Evolutionary conservation across 2,329 filamentous ascomycete genomes (phyloP), one percentile per base, ranked within the genome.

Genomic region (Chrysoporthe deuterocubensis): DNA sequence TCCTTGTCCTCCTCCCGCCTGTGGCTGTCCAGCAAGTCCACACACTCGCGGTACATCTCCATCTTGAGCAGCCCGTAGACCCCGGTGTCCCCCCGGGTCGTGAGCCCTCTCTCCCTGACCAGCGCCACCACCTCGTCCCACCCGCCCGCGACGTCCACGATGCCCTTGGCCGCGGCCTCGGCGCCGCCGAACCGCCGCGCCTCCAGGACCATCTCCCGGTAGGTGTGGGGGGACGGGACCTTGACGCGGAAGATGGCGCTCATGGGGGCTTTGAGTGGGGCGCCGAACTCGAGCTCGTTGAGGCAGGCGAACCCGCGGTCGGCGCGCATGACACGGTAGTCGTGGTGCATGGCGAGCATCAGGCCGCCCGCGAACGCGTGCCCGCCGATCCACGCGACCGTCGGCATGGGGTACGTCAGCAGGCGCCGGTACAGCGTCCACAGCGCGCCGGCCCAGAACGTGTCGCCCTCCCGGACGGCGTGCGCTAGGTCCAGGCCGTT

Each of bases 321-420:
- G 0, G 90, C 86, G 75, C 91, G 91, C 81, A 92, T 91, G 72
- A 96, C 84, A 40, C 93, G 87, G 81, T 96, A 96, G 80, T 95
- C 92, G 79, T 94, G 92, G 79, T 91, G 88, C 86, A 93, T 92
- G 68, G 91, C 87, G 11, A 91, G 82, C 89, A 96, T 94, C 69
- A 94, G 82, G n/a, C 91, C 92, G 58, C 88, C 92, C 6, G 92
- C 93, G 77, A 94, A 96, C 65, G 90, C 88, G 78, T 96, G 93
- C 32, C 92, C 92, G 73, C 93, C 93, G 65, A 95, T 75, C 9
- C 94, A 82, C n/a, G 92, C 90, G 62, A 96, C 79, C 3, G 92
- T 96, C 34, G 92, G 92, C 91, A 94, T 93, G 16, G 92, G 91
- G 75, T 89, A 95, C 62, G 87, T 90, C 69, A 92, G 75, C 42